These are phyloP conservation scores for Aureobasidium sp. DNA, from an alignment of 2,329 filamentous ascomycete genomes.

Conservation along the genomic window DNA sequence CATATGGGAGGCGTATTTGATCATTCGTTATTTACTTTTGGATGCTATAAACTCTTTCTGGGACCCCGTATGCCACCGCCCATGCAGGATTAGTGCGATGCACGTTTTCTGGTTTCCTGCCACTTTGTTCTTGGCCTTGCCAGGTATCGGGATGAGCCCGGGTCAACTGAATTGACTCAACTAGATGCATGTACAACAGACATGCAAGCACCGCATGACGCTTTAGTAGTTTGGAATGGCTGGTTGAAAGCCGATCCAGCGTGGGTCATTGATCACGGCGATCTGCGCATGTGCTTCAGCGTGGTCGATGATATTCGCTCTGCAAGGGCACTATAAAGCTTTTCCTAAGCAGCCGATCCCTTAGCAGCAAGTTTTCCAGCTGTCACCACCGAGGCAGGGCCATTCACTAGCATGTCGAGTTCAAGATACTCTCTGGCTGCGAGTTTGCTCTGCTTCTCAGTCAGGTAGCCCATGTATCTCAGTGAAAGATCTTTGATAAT, in stretches of 20 bases:
- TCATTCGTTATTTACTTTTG: slow-evolving; percentile 2
- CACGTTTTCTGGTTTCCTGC: background rate
- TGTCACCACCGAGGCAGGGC: slow-evolving; percentile 33
- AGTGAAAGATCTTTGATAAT: slow-evolving; percentile 68
- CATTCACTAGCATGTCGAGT: slow-evolving; percentile 80
- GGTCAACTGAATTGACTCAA: background rate
- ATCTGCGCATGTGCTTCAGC: background rate
- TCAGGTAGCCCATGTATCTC: slow-evolving; percentile 73
- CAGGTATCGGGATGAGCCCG: background rate
- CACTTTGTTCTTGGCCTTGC: background rate
- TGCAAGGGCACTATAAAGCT: background rate
- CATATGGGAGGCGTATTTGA: background rate
- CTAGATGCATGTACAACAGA: background rate
- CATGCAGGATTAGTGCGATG: background rate
- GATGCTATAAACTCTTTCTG: background rate
- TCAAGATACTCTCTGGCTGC: slow-evolving; percentile 78
- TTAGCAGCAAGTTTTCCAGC: background rate
- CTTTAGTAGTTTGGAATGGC: background rate
- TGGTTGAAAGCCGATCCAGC: slow-evolving; percentile 7
- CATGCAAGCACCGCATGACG: background rate
- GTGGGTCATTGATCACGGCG: background rate
- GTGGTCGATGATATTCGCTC: background rate
- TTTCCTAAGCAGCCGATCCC: background rate
- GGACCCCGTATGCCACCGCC: background rate
- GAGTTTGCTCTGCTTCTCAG: slow-evolving; percentile 72